phyloP scores from a whole-genome alignment of 2,329 filamentous ascomycete species.

The Penicillium concentricum region DNA sequence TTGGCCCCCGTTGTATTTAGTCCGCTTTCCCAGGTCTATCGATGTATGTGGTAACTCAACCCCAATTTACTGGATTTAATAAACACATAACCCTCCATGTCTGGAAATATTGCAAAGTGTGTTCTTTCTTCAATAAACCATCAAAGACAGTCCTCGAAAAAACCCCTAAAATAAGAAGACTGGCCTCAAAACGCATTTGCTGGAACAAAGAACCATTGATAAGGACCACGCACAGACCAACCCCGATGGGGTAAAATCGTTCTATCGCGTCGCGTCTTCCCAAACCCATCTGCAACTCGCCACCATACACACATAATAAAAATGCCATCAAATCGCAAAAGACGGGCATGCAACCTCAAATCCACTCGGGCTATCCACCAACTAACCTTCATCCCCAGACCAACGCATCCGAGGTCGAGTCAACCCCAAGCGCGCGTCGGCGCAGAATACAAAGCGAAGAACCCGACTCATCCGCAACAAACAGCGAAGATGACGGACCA shows the following conservation, averaged over 20 bases:
- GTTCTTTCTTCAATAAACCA: not conserved
- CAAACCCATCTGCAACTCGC: not conserved
- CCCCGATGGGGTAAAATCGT: slow-evolving; percentile 19
- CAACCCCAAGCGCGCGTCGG: not conserved
- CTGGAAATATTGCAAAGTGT: not conserved
- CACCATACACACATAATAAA: not conserved
- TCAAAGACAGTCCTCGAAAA: not conserved
- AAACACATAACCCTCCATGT: too few species aligned
- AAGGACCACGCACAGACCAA: slow-evolving; percentile 22
- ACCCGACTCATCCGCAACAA: slow-evolving; percentile 6
- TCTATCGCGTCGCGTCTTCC: slow-evolving; percentile 24
- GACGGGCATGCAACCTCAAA: slow-evolving; percentile 23
- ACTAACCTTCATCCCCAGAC: not conserved
- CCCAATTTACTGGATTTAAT: not conserved
- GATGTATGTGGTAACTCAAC: not conserved
- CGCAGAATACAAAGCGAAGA: slow-evolving; percentile 16
- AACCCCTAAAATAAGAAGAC: not conserved
- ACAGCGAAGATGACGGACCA: slow-evolving; percentile 16
- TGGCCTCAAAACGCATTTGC: not conserved
- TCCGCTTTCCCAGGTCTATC: not conserved
- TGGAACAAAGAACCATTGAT: slow-evolving; percentile 10
- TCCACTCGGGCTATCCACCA: not conserved
- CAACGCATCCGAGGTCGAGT: slow-evolving; percentile 1
- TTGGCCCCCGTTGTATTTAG: not conserved
- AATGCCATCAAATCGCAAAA: slow-evolving; percentile 31